Evolutionary conservation across 139 green algal species (phyloP), one percentile per base, ranked within the genome.

Genomic region (Limnomonas spitsbergensis): DNA sequence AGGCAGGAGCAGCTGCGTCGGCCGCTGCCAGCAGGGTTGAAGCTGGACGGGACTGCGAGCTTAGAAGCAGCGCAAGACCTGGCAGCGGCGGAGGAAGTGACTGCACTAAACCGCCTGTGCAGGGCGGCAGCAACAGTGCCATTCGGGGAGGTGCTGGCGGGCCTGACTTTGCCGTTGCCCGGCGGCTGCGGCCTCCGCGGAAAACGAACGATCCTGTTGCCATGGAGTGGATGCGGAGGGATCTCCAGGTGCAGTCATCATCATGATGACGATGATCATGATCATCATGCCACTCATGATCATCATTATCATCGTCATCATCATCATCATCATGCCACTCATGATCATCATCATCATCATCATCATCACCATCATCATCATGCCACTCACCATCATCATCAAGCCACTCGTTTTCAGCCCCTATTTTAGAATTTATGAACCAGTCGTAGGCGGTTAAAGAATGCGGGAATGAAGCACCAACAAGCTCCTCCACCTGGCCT

Each of bases 181-280:
- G 47, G 14, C 47, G 47, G 47, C 47, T 20, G 14, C 20, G 47
- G 47, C 61, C 61, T 37, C 61, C 61, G 26, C 61, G 61, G 9
- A 72, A 72, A 37, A 7, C 61, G 27, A 72, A 7, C 29, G 61
- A 72, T 20, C 61, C 61, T 20, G 29, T 72, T 7, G 27, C 29
- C 6, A 34, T 36, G 29, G 61, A 34, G 61, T 72, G 61, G 61
- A 72, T 72, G 61, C 61, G 61, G 26, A 72, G 61, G 29, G 61
- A 72, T 20, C 29, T 72, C 9, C 61, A 72, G 29, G 61, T 37
- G 29, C 26, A 20, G 14, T 61, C 14, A 61, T 14, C 14, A 14
- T 14, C 47, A 61, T 61, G 47, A 61, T 61, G 47, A 20, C 20
- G 47, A 29, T 20, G 14, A 61, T 61, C 47, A 61, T 29, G 47